Conservation (phyloP, 805 yeast species). For the Yarrowia hollandica region DNA sequence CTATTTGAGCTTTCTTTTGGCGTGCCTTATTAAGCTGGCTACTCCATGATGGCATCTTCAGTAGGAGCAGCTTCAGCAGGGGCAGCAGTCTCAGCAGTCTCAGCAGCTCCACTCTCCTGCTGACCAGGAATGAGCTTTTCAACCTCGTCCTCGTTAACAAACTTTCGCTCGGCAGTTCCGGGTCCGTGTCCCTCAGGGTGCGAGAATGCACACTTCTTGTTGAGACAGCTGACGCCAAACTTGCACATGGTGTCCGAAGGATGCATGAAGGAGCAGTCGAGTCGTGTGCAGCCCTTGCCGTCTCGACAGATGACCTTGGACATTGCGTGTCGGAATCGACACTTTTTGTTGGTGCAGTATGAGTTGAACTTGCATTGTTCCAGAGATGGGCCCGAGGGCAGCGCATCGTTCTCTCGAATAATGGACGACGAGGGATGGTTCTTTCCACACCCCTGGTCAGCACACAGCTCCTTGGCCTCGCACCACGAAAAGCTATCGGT, state of each 20-base stretch:
- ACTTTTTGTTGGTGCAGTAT: constrained; percentile 71
- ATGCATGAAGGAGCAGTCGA: constrained; percentile 81
- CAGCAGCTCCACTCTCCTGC: too few species aligned
- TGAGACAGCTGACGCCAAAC: constrained; percentile 73
- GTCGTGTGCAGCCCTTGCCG: constrained; percentile 73
- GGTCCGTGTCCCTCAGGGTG: constrained; percentile 64
- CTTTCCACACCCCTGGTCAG: constrained; percentile 59
- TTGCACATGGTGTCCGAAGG: constrained; percentile 64
- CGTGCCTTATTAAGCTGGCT: too few species aligned
- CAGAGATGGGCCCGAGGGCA: constrained; percentile 52
- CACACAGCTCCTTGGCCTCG: constrained; percentile 63
- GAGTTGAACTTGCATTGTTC: constrained; percentile 83
- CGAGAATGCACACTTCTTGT: constrained; percentile 65
- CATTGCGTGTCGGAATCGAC: constrained; percentile 84
- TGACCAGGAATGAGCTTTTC: constrained; percentile 23
- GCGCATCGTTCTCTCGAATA: constrained; percentile 38
- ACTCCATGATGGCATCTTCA: neutral
- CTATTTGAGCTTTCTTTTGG: too few species aligned
- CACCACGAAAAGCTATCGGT: constrained; percentile 69
- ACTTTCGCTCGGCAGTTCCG: constrained; percentile 13
- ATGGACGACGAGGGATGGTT: constrained; percentile 81
- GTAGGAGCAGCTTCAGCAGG: neutral
- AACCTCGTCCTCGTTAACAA: neutral
- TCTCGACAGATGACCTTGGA: constrained; percentile 74
- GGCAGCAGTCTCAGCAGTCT: neutral